phyloP scores from a whole-genome alignment of 106 monocot species.

The Triglochin maritima region DNA sequence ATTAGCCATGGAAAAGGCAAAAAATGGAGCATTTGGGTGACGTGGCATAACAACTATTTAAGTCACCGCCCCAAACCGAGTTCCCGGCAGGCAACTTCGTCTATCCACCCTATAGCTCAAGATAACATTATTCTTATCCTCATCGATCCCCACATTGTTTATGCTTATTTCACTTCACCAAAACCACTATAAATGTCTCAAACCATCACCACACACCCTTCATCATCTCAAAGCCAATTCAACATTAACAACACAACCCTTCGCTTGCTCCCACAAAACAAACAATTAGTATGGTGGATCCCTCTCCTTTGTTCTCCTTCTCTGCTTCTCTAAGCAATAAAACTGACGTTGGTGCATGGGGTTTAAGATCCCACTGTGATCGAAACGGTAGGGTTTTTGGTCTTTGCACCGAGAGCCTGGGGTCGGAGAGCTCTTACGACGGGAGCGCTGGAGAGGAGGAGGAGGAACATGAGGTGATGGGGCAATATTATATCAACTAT shows the following conservation, averaged over 20 bases:
- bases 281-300: neutral
- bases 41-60: neutral
- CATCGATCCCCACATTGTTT: neutral
- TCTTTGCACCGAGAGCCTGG: constrained; percentile 15
- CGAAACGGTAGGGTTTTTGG: constrained; percentile 1
- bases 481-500: no score
- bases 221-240: no score
- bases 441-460: neutral
- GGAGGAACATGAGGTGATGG: no score
- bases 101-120: neutral
- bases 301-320: no score
- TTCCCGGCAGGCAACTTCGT: neutral
- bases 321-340: no score
- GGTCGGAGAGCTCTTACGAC: constrained; percentile 10
- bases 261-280: neutral
- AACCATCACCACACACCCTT: no score
- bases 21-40: neutral
- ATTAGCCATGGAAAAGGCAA: no score
- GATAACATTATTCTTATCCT: constrained; percentile 3
- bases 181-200: no score
- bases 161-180: no score
- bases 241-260: neutral
- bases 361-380: constrained; percentile 12
- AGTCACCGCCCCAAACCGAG: neutral
- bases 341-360: neutral